Base-by-base conservation (phyloP, 306 rosid species). In the Canavalia gladiata region DNA sequence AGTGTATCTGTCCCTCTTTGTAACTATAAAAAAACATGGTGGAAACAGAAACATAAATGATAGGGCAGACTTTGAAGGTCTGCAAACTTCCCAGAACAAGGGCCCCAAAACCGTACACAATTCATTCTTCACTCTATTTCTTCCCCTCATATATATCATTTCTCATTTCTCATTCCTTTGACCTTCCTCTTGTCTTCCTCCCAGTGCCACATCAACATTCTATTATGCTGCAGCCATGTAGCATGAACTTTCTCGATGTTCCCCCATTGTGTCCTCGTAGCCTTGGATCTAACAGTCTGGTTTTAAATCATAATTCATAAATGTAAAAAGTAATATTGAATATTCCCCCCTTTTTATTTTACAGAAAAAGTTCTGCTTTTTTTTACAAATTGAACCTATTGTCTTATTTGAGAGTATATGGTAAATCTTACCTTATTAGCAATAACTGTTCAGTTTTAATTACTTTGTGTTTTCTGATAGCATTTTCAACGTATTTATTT, bases 191-290 rank as follows among this genome's bases (percentile, higher is more conserved):
- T 13, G 30, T 50, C 51, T 31, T 29, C 18, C 51, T 51, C 12
- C 29, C 29, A 65, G 45, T 28, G 43, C 54, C 43, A 37, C 56
- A 5, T 51, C 65, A 65, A 29, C 18, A 35, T 63, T 77, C 45
- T 28, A 31, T 77, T 11, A 10, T 64, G 64, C 25, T 66, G 58
- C 65, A 7, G 8, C 33, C 63, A 2, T n/a, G 11, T 65, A 65
- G 42, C 52, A 71, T 77, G 64, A 51, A 64, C 50, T 46, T 75
- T 46, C 58, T 59, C 51, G 63, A 47, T 47, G 34, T 34, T 64
- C 30, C 10, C 64, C 64, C 25, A 64, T 51, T 41, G 3, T 77
- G 65, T 52, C 8, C 64, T 66, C 54, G 42, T 3, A 10, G 41
- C 1, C 33, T 54, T 50, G 13, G 56, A 11, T 75, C 59, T 45